Conservation (phyloP, 768 basidiomycete genomes). For the Sporobolomyces pararoseus region DNA sequence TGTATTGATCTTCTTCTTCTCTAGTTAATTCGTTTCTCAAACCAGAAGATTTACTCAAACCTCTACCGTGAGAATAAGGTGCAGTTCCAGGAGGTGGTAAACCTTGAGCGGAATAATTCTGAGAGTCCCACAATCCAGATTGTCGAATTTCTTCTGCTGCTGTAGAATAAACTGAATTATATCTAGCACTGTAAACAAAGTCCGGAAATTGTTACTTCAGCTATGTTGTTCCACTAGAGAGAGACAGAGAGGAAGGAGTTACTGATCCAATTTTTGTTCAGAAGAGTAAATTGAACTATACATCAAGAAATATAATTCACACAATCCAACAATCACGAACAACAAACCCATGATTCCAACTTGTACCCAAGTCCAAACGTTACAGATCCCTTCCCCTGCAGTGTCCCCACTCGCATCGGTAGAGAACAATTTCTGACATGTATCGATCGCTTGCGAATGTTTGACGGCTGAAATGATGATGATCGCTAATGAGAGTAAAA, state of each 20-base stretch:
- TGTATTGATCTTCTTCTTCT: background rate
- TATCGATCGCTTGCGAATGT: slow-evolving; percentile 66
- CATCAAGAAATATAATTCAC: slow-evolving; percentile 36
- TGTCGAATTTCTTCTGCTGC: slow-evolving; percentile 39
- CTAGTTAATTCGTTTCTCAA: slow-evolving; percentile 26
- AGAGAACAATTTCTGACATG: slow-evolving; percentile 55
- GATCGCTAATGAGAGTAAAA: slow-evolving; percentile 76
- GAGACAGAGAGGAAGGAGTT: background rate
- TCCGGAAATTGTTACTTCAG: too few species aligned
- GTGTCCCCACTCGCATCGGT: slow-evolving; percentile 34
- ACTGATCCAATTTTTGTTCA: slow-evolving; percentile 43
- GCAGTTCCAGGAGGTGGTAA: slow-evolving; percentile 2
- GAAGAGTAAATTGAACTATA: slow-evolving; percentile 40
- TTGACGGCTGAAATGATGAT: slow-evolving; percentile 71
- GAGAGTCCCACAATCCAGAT: slow-evolving; percentile 37
- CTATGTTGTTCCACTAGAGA: too few species aligned
- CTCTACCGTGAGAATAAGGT: slow-evolving; percentile 1
- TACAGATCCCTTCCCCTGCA: slow-evolving; percentile 61
- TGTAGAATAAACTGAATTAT: slow-evolving; percentile 38
- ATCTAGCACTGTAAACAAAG: slow-evolving; percentile 24
- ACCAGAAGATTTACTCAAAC: background rate
- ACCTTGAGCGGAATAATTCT: background rate
- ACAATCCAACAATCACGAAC: slow-evolving; percentile 59
- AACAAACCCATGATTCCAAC: slow-evolving; percentile 85
- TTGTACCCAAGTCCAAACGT: slow-evolving; percentile 87